A percentile compares a stretch with the other conserved stretches of the same genome.
Conservation (phyloP, 1,284 basidiomycete species). For the Tetrapyrgos nigripes region DNA sequence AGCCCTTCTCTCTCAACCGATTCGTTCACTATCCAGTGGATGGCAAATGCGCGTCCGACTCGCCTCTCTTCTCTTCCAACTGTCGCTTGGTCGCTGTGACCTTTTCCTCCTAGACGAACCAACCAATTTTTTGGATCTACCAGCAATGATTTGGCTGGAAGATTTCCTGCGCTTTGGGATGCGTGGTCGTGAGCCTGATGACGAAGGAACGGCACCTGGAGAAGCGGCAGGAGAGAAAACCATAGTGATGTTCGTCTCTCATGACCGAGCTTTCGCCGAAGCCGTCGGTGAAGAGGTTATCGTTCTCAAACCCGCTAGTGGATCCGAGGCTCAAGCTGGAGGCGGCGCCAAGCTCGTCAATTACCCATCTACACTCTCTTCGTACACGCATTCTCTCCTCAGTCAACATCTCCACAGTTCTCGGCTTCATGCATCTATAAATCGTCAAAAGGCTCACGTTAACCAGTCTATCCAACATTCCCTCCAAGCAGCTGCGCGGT, state of each 20-base stretch:
- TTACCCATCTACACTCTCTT: conserved; percentile 67
- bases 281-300: conserved; percentile 72
- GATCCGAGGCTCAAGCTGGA: not conserved
- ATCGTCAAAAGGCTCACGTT: conserved; percentile 60
- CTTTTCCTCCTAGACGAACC: conserved; percentile 40
- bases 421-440: conserved; percentile 59
- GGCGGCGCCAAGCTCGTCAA: conserved; percentile 57
- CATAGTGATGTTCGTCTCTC: conserved; percentile 69
- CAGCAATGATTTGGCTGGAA: conserved; percentile 77
- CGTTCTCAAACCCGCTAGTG: conserved; percentile 53
- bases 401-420: conserved; percentile 56
- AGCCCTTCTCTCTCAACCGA: conserved; percentile 54
- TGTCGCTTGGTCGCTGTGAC: too few relatives aligned
- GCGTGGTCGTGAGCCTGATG: conserved; percentile 53
- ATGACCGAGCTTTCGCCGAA: conserved; percentile 77
- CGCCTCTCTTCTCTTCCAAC: conserved; percentile 78
- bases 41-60: conserved; percentile 78
- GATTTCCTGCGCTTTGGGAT: conserved; percentile 54
- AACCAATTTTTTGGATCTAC: conserved; percentile 62
- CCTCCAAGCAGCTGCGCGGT: conserved; percentile 55
- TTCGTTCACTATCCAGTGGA: conserved; percentile 66
- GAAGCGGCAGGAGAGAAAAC: not conserved
- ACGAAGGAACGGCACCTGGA: too few relatives aligned
- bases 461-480: conserved; percentile 51
- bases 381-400: conserved; percentile 59